These are phyloP conservation scores for Colletotrichum incanum DNA, from an alignment of 2,329 filamentous ascomycete species.

Conservation along the genomic window DNA sequence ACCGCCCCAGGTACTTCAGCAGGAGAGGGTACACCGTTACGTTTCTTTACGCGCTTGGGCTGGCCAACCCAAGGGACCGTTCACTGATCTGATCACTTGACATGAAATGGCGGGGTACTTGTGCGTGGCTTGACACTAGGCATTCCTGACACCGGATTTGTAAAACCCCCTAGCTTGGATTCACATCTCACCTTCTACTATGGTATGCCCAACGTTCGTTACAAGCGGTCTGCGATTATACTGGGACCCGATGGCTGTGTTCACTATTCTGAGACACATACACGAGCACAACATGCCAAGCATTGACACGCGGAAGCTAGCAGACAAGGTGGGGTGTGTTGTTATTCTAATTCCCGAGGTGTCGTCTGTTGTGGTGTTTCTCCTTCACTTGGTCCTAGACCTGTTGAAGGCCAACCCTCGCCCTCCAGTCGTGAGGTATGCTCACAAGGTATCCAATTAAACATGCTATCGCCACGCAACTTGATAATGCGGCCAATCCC, in stretches of 20 bases:
- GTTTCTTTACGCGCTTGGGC: not conserved
- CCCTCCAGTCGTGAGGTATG: not conserved
- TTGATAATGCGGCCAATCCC: not conserved
- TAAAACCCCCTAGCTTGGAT: not conserved
- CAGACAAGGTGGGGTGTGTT: not conserved
- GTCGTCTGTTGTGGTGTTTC: not conserved
- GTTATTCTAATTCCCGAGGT: not conserved
- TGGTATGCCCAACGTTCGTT: not conserved
- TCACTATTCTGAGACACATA: not conserved
- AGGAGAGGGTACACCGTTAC: not conserved
- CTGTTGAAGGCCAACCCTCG: conserved; percentile 41
- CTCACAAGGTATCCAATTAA: conserved; percentile 24
- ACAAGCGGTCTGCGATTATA: not conserved
- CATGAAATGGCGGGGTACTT: conserved; percentile 24
- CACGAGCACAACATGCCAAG: not conserved
- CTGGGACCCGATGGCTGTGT: not conserved
- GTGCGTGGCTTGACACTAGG: conserved; percentile 24
- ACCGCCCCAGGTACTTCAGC: not conserved
- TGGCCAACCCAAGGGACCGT: conserved; percentile 2
- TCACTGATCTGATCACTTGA: conserved; percentile 34
- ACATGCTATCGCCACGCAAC: conserved; percentile 11
- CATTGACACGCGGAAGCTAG: not conserved
- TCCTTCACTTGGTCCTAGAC: conserved; percentile 3
- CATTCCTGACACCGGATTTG: conserved; percentile 1
- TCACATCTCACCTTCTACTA: not conserved